These are phyloP conservation scores for Lactarius indigo DNA, from an alignment of 768 basidiomycete genomes.

Conservation along the genomic window DNA sequence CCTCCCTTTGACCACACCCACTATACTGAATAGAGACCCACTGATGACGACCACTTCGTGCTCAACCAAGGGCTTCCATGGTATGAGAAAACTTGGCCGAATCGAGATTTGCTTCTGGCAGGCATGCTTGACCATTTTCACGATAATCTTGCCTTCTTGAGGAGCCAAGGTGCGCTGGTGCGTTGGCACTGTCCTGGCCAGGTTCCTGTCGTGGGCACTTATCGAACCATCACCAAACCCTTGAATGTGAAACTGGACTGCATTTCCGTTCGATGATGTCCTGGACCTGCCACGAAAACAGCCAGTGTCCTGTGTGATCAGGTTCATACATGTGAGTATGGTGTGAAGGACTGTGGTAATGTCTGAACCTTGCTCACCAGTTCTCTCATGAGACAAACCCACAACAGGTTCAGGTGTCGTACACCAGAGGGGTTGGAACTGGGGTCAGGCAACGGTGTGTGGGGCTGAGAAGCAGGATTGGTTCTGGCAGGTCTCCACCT, in stretches of 20 bases:
- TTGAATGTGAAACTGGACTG: neutral
- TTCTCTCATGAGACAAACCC: too few relatives aligned
- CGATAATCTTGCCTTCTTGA: neutral
- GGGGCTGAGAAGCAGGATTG: too few relatives aligned
- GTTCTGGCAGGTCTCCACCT: neutral
- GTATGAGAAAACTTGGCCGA: neutral
- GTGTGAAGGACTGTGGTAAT: too few relatives aligned
- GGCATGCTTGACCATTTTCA: neutral
- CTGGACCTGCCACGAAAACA: neutral
- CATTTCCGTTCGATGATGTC: neutral
- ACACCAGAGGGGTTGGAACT: too few relatives aligned
- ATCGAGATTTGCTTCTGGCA: neutral
- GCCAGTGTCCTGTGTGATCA: neutral
- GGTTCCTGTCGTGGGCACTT: neutral
- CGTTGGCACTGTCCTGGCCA: neutral
- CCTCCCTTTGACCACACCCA: neutral
- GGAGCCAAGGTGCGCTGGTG: neutral
- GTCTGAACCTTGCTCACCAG: too few relatives aligned
- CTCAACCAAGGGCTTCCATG: neutral
- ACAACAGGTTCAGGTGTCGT: too few relatives aligned
- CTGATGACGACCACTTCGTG: neutral
- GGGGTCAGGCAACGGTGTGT: too few relatives aligned
- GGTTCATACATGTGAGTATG: too few relatives aligned
- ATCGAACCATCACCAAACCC: neutral
- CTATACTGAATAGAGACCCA: accelerated